These are phyloP conservation scores for Penicillium sp. DNA, from an alignment of 2,329 filamentous ascomycete genomes.

Conservation along the genomic window DNA sequence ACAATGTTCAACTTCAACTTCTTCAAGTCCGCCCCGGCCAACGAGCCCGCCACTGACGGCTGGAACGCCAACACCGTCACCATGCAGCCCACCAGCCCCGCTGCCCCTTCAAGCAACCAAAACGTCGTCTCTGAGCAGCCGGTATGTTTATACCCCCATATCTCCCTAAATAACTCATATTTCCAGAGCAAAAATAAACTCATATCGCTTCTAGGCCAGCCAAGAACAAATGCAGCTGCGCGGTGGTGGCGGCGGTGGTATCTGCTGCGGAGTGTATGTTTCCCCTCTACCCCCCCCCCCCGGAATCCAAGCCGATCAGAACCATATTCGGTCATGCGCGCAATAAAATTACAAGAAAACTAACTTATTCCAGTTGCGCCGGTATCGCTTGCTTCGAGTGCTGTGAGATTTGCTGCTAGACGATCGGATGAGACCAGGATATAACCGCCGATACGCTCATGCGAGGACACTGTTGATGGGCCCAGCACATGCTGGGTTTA, in stretches of 20 bases:
- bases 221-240: conserved; percentile 36
- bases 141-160: conserved; percentile 19
- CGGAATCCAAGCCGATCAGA: no score
- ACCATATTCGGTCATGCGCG: not conserved
- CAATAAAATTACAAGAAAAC: not conserved
- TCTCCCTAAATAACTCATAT: not conserved
- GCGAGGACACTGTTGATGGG: not conserved
- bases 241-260: conserved; percentile 32
- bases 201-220: conserved; percentile 10
- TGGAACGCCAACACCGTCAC: conserved; percentile 36
- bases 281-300: not conserved
- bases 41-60: conserved; percentile 21
- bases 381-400: conserved; percentile 38
- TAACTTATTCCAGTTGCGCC: conserved; percentile 28
- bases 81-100: conserved; percentile 35
- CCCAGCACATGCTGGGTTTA: no score
- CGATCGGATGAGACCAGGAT: not conserved
- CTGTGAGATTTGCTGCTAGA: conserved; percentile 38
- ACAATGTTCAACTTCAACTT: conserved; percentile 34
- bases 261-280: conserved; percentile 40
- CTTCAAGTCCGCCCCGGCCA: conserved; percentile 34
- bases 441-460: not conserved
- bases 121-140: conserved; percentile 33
- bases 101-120: conserved; percentile 27
- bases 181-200: conserved; percentile 9